Evolutionary conservation across 306 rosid genomes (phyloP).

Genomic region (Pyrus pyrifolia): DNA sequence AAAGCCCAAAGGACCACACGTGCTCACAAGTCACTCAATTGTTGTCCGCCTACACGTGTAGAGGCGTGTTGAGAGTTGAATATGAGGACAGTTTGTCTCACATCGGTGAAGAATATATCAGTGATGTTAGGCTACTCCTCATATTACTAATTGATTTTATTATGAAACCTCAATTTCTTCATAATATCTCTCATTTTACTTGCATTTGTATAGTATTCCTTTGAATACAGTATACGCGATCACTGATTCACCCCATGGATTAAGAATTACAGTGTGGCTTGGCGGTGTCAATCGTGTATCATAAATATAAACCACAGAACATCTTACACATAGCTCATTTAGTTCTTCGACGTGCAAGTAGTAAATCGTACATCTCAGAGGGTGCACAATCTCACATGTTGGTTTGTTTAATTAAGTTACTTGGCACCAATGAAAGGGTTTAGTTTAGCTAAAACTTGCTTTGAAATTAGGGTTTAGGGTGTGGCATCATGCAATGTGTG

Average conservation of each 20-base stretch:
- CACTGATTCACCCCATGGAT: too few relatives aligned
- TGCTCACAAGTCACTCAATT: too few relatives aligned
- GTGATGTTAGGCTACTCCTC: too few relatives aligned
- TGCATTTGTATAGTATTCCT: background rate
- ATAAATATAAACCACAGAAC: background rate
- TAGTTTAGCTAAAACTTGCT: conserved; percentile 5
- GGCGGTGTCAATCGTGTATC: background rate
- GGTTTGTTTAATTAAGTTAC: background rate
- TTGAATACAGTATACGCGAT: too few relatives aligned
- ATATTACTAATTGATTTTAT: too few relatives aligned
- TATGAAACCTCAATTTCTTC: too few relatives aligned
- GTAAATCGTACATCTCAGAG: background rate
- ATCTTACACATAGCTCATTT: conserved; percentile 8
- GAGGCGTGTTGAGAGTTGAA: too few relatives aligned
- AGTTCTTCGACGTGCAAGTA: conserved; percentile 4
- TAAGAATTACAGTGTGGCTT: background rate
- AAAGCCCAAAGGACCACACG: too few relatives aligned
- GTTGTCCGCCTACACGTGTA: too few relatives aligned
- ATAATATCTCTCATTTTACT: background rate
- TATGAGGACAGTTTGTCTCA: too few relatives aligned
- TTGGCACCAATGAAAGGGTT: conserved; percentile 25
- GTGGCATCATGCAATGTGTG: conserved; percentile 18
- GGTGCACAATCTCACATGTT: conserved; percentile 15
- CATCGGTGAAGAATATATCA: too few relatives aligned
- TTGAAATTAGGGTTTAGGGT: background rate